Percentiles rank a stretch among this genome's conserved stretches.
Evolutionary conservation across 2,329 filamentous ascomycete species (phyloP).

Genomic region (Aspergillus ochraceus): DNA sequence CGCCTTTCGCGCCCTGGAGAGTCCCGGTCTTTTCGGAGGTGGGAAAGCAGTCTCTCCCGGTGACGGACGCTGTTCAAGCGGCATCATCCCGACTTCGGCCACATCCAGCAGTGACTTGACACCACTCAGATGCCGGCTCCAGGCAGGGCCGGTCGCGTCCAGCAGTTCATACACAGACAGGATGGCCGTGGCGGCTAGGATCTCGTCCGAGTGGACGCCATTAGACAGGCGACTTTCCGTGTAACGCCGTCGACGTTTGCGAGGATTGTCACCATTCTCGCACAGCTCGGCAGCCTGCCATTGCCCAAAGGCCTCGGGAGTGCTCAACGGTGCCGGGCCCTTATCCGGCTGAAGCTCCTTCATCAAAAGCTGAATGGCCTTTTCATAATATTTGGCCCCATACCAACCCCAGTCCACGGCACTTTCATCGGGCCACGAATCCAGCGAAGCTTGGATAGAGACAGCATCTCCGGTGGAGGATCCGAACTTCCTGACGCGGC

Average conservation of each 20-base stretch:
- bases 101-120: conserved; percentile 62
- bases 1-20: conserved; percentile 58
- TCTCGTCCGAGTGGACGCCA: conserved; percentile 53
- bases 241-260: conserved; percentile 41
- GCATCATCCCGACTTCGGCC: conserved; percentile 43
- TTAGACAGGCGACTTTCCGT: conserved; percentile 47
- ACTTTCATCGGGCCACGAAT: conserved; percentile 51
- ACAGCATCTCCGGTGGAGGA: conserved; percentile 50
- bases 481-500: conserved; percentile 54
- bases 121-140: conserved; percentile 64
- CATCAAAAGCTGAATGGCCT: conserved; percentile 58
- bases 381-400: conserved; percentile 64
- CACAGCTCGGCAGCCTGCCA: conserved; percentile 36
- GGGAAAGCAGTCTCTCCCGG: conserved; percentile 39
- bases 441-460: conserved; percentile 52
- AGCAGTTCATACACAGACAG: conserved; percentile 68
- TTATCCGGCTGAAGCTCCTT: conserved; percentile 44
- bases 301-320: conserved; percentile 36
- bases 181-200: conserved; percentile 65
- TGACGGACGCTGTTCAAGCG: conserved; percentile 40
- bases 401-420: conserved; percentile 61
- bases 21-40: conserved; percentile 35
- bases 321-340: conserved; percentile 34
- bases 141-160: conserved; percentile 63
- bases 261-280: conserved; percentile 41